Evolutionary conservation across 352 stramenopile genomes (phyloP), one percentile per base, ranked within the genome.

Genomic region (Phytopythium chamaehyphon): DNA sequence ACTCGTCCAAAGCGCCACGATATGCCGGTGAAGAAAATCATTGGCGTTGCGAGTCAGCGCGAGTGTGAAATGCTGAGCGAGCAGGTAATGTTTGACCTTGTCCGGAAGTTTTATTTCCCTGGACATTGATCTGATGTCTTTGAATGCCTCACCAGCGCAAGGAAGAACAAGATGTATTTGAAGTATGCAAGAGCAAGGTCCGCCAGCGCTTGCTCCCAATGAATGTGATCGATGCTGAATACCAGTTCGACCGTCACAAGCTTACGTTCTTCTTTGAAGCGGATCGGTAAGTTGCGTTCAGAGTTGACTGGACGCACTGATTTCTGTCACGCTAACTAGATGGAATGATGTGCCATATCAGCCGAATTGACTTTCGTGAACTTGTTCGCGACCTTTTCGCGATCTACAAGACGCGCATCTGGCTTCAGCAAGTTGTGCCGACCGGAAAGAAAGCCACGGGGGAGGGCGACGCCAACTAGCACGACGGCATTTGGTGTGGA

Each of bases 251-350:
- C 69, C 89, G 96, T 51, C 93, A 98, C 80, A 99, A 99, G 70
- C 76, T 99, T 9, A 99, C 95, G 1, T 99, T 98, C 78, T 99
- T 98, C 74, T 99, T 99, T 55, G 91, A 98, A 72, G 95, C 95
- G 14, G 93, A 98, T 58, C 84, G 95, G 83, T 93, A 68, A 15
- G 69, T 38, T 23, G 18, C 42, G 15, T 43, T n/a, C 44, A 6
- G 19, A 6, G 11, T 1, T 44, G 7, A 18, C 10, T 31, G 11
- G 26, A 21, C 7, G 19, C 18, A n/a, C 28, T 31, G 28, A 33
- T 33, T 33, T 33, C 9, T 9, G 5, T 33, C 5, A 33, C 9
- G 28, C 28, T 33, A 33, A 33, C 28, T 5, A 33, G 28, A 26
- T 36, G 2, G 11, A 33, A 18, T 3, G 6, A n/a, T 44, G 22